phyloP scores from a whole-genome alignment of 2,329 filamentous ascomycete genomes.

The Furcasterigmium furcatum region DNA sequence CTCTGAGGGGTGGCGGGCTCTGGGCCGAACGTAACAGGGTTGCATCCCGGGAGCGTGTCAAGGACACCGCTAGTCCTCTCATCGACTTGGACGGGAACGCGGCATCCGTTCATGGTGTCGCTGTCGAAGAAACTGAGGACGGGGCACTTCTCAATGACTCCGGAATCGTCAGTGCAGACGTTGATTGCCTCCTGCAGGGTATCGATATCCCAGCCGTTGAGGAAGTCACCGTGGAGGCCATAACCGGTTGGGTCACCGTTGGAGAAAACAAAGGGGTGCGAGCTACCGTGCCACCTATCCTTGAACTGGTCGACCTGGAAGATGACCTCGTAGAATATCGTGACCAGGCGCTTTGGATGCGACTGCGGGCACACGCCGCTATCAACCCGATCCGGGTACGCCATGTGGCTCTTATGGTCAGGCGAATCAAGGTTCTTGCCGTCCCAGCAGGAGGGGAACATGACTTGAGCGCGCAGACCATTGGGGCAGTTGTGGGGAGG shows the following conservation, averaged over 20 bases:
- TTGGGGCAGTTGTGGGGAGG: constrained; percentile 50
- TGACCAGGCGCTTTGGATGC: not conserved
- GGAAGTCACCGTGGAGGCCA: not conserved
- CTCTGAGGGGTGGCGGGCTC: not conserved
- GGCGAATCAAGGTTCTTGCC: constrained; percentile 44
- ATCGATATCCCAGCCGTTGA: not conserved
- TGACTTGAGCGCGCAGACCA: constrained; percentile 48
- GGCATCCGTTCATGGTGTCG: constrained; percentile 27
- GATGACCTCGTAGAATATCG: constrained; percentile 43
- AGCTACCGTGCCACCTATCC: constrained; percentile 6
- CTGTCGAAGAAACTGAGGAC: constrained; percentile 26
- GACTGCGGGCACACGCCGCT: not conserved
- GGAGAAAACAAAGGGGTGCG: not conserved
- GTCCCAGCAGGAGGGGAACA: constrained; percentile 58
- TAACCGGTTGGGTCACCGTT: not conserved
- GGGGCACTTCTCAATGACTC: not conserved
- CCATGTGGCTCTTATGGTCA: constrained; percentile 46
- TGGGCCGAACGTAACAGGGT: constrained; percentile 25
- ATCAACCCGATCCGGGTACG: constrained; percentile 38
- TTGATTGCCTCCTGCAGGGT: not conserved
- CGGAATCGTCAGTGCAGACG: not conserved
- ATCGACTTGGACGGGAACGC: not conserved
- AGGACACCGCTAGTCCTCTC: not conserved
- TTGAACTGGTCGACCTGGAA: constrained; percentile 43
- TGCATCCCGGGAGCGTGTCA: not conserved